phyloP scores from a whole-genome alignment of 768 basidiomycete species.

The Suillus variegatus region DNA sequence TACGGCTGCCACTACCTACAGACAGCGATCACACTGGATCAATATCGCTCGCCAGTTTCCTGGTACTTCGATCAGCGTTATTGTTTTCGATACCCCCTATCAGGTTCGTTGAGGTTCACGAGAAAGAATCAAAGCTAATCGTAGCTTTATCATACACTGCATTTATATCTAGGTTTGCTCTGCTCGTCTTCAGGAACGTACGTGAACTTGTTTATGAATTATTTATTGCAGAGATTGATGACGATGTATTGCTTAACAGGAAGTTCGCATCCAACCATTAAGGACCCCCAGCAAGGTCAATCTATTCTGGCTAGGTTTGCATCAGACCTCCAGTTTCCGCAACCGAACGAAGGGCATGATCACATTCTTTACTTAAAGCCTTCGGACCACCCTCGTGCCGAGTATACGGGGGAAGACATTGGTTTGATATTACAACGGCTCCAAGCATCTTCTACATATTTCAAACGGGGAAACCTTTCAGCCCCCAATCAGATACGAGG shows the following conservation, averaged over 20 bases:
- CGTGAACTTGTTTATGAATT: constrained; percentile 27
- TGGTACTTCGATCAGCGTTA: constrained; percentile 64
- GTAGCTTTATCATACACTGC: constrained; percentile 15
- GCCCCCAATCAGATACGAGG: constrained; percentile 22
- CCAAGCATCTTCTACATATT: constrained; percentile 29
- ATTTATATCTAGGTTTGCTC: constrained; percentile 54
- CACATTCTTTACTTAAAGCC: constrained; percentile 46
- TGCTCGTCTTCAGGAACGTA: constrained; percentile 59
- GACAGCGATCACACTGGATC: constrained; percentile 76
- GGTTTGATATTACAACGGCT: constrained; percentile 53
- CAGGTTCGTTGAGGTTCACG: constrained; percentile 47
- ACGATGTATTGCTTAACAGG: constrained; percentile 43
- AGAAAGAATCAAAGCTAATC: constrained; percentile 1
- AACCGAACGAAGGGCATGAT: constrained; percentile 63
- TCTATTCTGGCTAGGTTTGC: constrained; percentile 66
- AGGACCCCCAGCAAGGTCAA: constrained; percentile 54
- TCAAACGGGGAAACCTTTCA: constrained; percentile 13
- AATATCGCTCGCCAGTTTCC: constrained; percentile 68
- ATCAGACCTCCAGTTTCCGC: constrained; percentile 58
- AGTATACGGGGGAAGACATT: constrained; percentile 55
- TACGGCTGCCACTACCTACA: constrained; percentile 23
- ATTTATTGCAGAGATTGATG: constrained; percentile 15
- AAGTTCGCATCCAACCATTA: constrained; percentile 76
- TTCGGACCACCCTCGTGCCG: constrained; percentile 39
- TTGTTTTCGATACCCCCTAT: constrained; percentile 79